Conservation (phyloP, 208 protist species). For the Angomonas deanei region DNA sequence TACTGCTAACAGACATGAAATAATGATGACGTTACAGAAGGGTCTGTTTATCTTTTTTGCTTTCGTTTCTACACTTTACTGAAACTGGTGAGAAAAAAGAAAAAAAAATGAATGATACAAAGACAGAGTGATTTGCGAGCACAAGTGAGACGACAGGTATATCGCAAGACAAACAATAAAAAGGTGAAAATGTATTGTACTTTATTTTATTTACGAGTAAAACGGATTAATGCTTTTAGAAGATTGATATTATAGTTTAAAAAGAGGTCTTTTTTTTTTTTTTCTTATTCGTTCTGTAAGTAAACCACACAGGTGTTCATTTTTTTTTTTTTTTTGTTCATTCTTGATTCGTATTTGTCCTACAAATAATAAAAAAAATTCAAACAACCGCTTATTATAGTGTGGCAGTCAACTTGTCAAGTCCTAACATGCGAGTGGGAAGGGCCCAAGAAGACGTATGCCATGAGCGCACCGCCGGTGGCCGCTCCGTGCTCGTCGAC, state of each 20-base stretch:
- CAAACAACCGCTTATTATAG: slow-evolving; percentile 20
- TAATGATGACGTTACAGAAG: too few species aligned
- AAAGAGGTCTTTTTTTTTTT: not conserved
- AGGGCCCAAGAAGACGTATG: slow-evolving; percentile 84
- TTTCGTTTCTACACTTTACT: not conserved
- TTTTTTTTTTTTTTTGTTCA: slow-evolving; percentile 1
- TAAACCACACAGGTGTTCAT: too few species aligned
- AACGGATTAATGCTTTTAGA: not conserved
- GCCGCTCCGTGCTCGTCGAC: slow-evolving; percentile 80
- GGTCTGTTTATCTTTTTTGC: too few species aligned
- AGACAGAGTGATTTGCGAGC: not conserved
- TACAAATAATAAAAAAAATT: too few species aligned
- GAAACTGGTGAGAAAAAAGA: not conserved
- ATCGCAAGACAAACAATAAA: not conserved
- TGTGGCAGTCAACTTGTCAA: slow-evolving; percentile 82
- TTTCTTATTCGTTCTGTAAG: not conserved
- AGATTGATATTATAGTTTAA: not conserved
- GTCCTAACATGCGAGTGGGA: slow-evolving; percentile 73
- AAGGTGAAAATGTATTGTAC: not conserved
- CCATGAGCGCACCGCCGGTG: slow-evolving; percentile 82
- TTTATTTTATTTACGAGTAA: too few species aligned
- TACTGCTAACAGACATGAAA: too few species aligned
- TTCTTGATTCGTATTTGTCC: too few species aligned
- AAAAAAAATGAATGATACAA: not conserved
- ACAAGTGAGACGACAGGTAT: not conserved